A percentile compares a stretch with the other conserved stretches of the same genome.
Conservation (phyloP, 495 filamentous ascomycete species). For the Hypomontagnella monticulosa region DNA sequence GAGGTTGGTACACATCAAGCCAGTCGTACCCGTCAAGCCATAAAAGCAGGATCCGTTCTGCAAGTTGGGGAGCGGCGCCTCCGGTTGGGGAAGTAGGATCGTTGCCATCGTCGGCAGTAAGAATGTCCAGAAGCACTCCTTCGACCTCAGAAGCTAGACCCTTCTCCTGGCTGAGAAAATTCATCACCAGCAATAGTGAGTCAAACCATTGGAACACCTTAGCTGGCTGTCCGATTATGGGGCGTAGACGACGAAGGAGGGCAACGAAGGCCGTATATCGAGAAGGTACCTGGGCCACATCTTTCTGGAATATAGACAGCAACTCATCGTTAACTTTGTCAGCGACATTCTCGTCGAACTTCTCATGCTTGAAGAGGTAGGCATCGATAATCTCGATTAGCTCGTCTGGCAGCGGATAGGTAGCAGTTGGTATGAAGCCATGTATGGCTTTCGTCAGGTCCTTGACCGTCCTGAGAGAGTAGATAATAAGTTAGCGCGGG, state of each 20-base stretch:
- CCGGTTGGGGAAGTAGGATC: constrained; percentile 50
- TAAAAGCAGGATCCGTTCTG: constrained; percentile 64
- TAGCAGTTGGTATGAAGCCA: constrained; percentile 60
- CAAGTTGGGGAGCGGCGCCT: constrained; percentile 55
- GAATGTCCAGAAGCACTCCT: constrained; percentile 64
- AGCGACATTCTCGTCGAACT: constrained; percentile 66
- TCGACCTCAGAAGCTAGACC: constrained; percentile 66
- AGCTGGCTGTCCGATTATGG: constrained; percentile 62
- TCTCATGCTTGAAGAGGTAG: constrained; percentile 68
- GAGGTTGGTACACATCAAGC: constrained; percentile 61
- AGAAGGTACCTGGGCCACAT: constrained; percentile 60
- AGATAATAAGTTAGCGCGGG: constrained; percentile 21
- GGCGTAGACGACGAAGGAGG: constrained; percentile 66
- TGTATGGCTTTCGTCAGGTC: constrained; percentile 70
- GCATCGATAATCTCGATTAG: constrained; percentile 64
- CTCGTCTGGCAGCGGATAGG: constrained; percentile 69
- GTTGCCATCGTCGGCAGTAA: constrained; percentile 67
- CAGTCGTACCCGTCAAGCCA: constrained; percentile 69
- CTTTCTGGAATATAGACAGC: constrained; percentile 65
- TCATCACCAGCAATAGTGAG: constrained; percentile 67
- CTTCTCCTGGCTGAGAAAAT: constrained; percentile 65
- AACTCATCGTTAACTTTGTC: constrained; percentile 75
- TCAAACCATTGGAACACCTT: constrained; percentile 73
- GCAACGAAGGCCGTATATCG: constrained; percentile 69
- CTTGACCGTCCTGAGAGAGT: constrained; percentile 60